Conservation (phyloP, 768 basidiomycete genomes). For the Mycena belliarum region DNA sequence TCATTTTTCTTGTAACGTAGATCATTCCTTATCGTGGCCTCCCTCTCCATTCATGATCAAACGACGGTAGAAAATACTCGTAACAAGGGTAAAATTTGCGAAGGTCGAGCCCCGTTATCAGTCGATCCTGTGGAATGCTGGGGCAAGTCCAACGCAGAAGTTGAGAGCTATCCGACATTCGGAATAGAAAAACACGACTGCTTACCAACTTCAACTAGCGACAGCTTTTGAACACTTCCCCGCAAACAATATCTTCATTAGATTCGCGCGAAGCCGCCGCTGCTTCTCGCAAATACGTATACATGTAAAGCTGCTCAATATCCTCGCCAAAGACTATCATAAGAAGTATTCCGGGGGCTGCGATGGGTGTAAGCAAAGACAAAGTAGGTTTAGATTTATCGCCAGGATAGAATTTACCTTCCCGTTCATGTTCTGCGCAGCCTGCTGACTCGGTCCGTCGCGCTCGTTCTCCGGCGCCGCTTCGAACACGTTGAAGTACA, state of each 20-base stretch:
- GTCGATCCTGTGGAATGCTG: too few species aligned
- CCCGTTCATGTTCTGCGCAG: conserved; percentile 65
- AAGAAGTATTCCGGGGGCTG: conserved; percentile 85
- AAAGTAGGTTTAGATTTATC: background rate
- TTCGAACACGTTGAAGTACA: conserved; percentile 98
- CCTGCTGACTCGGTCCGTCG: conserved; percentile 83
- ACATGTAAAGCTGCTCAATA: conserved; percentile 1
- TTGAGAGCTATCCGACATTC: too few species aligned
- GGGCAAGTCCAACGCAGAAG: too few species aligned
- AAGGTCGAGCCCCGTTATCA: too few species aligned
- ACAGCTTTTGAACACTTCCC: background rate
- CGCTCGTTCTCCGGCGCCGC: conserved; percentile 98
- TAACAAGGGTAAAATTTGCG: too few species aligned
- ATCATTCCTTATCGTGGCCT: too few species aligned
- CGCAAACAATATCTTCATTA: background rate
- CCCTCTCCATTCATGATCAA: too few species aligned
- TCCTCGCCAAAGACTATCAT: conserved; percentile 26
- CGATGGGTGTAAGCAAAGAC: background rate
- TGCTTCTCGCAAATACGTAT: background rate
- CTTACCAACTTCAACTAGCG: too few species aligned
- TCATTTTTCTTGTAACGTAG: too few species aligned
- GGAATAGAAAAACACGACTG: too few species aligned
- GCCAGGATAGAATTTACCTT: too few species aligned
- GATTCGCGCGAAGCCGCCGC: conserved; percentile 1
- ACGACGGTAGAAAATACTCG: too few species aligned